Percentiles rank a stretch among this genome's conserved stretches.
Conservation (phyloP, 306 rosid species). For the Notholithocarpus densiflorus region DNA sequence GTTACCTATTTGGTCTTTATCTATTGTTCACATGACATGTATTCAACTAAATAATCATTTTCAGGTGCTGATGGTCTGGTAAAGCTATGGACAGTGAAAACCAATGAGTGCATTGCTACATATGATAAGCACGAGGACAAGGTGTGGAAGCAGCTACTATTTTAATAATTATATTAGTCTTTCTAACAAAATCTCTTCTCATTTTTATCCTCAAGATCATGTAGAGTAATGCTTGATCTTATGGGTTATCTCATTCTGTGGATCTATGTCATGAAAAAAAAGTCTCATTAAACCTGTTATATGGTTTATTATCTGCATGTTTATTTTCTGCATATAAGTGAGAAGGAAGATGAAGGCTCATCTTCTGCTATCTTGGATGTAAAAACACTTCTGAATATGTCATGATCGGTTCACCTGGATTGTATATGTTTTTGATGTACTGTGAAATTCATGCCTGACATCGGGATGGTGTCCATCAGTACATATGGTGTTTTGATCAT, state of each 20-base stretch:
- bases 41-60: conserved; percentile 23
- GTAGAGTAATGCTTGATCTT: not conserved
- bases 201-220: not conserved
- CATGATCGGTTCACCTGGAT: not conserved
- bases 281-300: not conserved
- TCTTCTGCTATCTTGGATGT: not conserved
- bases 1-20: conserved; percentile 19
- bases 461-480: not conserved
- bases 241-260: conserved; percentile 4
- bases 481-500: not conserved
- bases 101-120: conserved; percentile 77
- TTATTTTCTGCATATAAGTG: not conserved
- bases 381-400: not conserved
- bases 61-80: conserved; percentile 91
- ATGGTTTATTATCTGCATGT: not conserved
- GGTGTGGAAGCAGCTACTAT: conserved; percentile 35
- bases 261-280: not conserved
- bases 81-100: conserved; percentile 88
- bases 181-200: not conserved
- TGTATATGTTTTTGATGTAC: not conserved
- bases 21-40: conserved; percentile 6
- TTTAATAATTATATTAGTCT: not conserved
- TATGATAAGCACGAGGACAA: conserved; percentile 93
- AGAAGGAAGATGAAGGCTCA: not conserved
- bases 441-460: not conserved